phyloP scores from a whole-genome alignment of 2,329 filamentous ascomycete genomes.

The Dactylellina parvicollis region DNA sequence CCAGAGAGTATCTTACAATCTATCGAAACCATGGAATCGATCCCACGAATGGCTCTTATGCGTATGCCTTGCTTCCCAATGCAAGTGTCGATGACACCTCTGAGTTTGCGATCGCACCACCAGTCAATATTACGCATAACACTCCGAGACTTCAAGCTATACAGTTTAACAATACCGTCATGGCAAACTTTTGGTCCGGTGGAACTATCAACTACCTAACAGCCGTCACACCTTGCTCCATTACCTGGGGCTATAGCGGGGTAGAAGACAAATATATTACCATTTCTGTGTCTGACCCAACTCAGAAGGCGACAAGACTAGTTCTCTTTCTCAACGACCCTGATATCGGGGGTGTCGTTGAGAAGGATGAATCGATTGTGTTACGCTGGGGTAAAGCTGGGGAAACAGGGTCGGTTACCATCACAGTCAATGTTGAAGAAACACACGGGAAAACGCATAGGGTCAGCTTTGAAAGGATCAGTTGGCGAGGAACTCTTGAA shows the following conservation, averaged over 20 bases:
- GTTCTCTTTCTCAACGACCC: conserved; percentile 64
- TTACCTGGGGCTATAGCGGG: conserved; percentile 44
- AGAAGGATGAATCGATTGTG: conserved; percentile 63
- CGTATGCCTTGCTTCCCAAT: conserved; percentile 52
- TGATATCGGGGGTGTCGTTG: conserved; percentile 68
- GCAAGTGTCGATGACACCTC: conserved; percentile 34
- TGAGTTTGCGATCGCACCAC: conserved; percentile 27
- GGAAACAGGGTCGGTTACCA: conserved; percentile 41
- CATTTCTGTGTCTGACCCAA: conserved; percentile 42
- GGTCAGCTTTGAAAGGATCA: conserved; percentile 49
- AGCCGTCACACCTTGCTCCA: conserved; percentile 50
- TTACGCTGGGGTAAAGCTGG: conserved; percentile 42
- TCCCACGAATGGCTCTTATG: conserved; percentile 38
- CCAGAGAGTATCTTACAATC: conserved; percentile 53
- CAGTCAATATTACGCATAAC: conserved; percentile 43
- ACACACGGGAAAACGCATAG: conserved; percentile 43
- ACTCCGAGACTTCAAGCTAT: conserved; percentile 46
- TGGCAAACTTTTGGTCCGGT: conserved; percentile 54
- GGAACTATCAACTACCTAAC: conserved; percentile 48
- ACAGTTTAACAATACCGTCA: conserved; percentile 45
- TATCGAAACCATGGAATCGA: conserved; percentile 52
- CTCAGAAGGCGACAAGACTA: conserved; percentile 35
- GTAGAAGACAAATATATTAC: conserved; percentile 38
- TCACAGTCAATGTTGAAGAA: conserved; percentile 39
- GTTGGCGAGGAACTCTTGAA: conserved; percentile 41